Evolutionary conservation across 208 protist genomes (phyloP).

Genomic region (Trypanosomatidae sp.): DNA sequence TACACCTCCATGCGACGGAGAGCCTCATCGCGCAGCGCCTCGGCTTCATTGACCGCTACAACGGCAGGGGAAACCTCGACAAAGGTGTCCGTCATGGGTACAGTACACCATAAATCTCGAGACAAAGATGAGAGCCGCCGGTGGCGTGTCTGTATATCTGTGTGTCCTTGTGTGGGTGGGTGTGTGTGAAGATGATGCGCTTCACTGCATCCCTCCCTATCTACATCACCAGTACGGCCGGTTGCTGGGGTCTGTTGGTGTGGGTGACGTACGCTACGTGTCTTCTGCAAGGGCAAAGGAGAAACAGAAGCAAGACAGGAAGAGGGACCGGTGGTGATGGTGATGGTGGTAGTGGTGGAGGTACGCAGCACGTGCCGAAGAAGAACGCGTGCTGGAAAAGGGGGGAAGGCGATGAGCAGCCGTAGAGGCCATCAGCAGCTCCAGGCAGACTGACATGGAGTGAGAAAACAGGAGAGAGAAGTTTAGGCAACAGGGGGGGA

Average conservation of each 20-base stretch:
- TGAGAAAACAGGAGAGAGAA: too few relatives aligned
- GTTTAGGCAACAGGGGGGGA: neutral
- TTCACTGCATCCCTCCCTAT: neutral
- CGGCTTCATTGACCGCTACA: slow-evolving; percentile 7
- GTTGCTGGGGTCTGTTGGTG: neutral
- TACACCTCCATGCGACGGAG: slow-evolving; percentile 72
- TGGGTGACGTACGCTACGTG: neutral
- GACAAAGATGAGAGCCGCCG: neutral
- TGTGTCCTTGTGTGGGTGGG: neutral
- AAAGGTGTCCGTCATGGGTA: slow-evolving; percentile 19
- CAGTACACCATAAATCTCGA: neutral
- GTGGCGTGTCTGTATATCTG: slow-evolving; percentile 1
- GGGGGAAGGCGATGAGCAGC: neutral
- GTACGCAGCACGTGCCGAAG: neutral
- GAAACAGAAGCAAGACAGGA: neutral
- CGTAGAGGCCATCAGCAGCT: neutral
- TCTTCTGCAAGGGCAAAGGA: neutral
- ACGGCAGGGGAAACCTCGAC: slow-evolving; percentile 18
- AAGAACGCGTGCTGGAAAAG: neutral
- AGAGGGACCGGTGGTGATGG: neutral
- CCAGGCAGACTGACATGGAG: neutral
- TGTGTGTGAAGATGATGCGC: neutral
- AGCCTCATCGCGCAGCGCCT: slow-evolving; percentile 39
- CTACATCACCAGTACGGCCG: neutral
- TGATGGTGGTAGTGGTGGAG: too few relatives aligned